Percentiles rank a stretch among this genome's conserved stretches.
Conservation (phyloP, 2,329 filamentous ascomycete genomes). For the Penicillium sp. region DNA sequence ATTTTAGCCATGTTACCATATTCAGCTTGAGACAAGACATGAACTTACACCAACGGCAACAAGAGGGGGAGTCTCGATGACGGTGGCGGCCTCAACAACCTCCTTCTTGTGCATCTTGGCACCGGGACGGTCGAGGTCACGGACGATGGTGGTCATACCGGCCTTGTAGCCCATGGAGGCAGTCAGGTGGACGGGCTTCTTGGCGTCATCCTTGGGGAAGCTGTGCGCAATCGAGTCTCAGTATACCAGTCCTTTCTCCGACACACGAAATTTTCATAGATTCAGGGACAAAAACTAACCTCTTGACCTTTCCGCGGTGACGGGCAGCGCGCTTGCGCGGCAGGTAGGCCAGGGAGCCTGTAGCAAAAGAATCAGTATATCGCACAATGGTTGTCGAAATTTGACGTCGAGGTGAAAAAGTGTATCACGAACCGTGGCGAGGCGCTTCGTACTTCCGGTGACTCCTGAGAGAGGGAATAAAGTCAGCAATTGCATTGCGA, state of each 20-base stretch:
- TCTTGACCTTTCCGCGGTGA: conserved; percentile 98
- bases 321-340: conserved; percentile 89
- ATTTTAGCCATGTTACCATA: no score
- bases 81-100: conserved; percentile 81
- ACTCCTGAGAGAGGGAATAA: conserved; percentile 39
- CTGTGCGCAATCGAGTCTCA: conserved; percentile 50
- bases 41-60: conserved; percentile 80
- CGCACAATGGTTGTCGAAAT: conserved; percentile 31
- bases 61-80: conserved; percentile 95
- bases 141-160: conserved; percentile 99
- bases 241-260: conserved; percentile 21
- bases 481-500: conserved; percentile 27
- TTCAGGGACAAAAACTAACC: conserved; percentile 58
- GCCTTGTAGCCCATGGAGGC: conserved; percentile 99
- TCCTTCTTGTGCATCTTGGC: conserved; percentile 99
- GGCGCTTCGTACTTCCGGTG: conserved; percentile 80
- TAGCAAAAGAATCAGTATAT: conserved; percentile 32
- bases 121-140: conserved; percentile 97
- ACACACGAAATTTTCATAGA: conserved; percentile 13
- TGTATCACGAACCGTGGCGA: conserved; percentile 87
- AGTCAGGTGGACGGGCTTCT: conserved; percentile 99
- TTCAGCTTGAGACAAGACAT: no score
- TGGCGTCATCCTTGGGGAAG: conserved; percentile 99
- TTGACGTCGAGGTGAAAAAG: conserved; percentile 53
- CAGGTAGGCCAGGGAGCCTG: conserved; percentile 75